A percentile compares a stretch with the other conserved stretches of the same genome.
Conservation (phyloP, 2,329 filamentous ascomycete species). For the Graphilbum sp. region DNA sequence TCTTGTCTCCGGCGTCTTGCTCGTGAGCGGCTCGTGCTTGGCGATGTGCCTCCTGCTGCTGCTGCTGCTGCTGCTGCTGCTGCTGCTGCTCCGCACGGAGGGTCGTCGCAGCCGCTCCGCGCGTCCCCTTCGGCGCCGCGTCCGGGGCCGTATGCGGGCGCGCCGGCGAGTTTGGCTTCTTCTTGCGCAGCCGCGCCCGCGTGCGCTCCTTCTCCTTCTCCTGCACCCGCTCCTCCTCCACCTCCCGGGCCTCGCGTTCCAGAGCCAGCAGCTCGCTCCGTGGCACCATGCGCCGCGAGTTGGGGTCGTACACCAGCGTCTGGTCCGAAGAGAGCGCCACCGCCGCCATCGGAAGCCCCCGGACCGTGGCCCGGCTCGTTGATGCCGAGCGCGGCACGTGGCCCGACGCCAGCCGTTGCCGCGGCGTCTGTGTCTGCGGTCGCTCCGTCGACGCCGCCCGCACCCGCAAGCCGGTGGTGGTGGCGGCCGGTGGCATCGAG, state of each 20-base stretch:
- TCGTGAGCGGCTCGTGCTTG: too few relatives aligned
- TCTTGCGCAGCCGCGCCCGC: not conserved
- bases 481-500: not conserved
- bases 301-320: constrained; percentile 45
- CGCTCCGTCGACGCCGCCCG: constrained; percentile 5
- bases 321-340: constrained; percentile 21
- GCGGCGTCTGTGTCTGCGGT: not conserved
- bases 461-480: not conserved
- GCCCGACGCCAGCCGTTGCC: constrained; percentile 7
- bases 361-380: constrained; percentile 8
- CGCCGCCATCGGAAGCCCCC: constrained; percentile 9
- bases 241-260: constrained; percentile 28
- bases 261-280: constrained; percentile 24
- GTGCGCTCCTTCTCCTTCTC: not conserved
- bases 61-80: too few relatives aligned
- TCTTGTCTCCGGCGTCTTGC: too few relatives aligned
- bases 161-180: not conserved
- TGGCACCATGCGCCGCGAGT: constrained; percentile 46
- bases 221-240: constrained; percentile 14
- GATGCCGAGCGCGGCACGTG: constrained; percentile 12
- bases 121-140: too few relatives aligned
- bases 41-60: too few relatives aligned
- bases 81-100: too few relatives aligned
- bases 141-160: too few relatives aligned
- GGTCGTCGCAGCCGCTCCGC: too few relatives aligned